Base-by-base conservation (phyloP, 179 eudicot genomes). In the Monotropa hypopitys region DNA sequence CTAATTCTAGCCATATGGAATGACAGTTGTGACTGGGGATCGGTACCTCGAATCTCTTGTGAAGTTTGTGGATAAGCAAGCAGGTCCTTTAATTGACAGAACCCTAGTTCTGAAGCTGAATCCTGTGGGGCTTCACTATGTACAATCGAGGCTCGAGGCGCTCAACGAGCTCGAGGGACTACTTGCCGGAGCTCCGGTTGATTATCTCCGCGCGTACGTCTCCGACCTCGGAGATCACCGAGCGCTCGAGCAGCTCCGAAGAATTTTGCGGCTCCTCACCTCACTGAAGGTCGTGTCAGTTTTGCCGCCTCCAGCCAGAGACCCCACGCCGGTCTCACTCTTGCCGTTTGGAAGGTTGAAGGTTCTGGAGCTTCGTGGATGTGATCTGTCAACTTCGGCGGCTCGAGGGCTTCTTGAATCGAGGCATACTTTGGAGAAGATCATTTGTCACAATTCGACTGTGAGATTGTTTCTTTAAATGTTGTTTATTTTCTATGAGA, bases 141-240 rank as follows among this genome's bases (percentile, higher is more conserved):
- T 94, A 1, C 94, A 90, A 46, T 90, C 97, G 3, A 83, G 97
- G 66, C 79, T 94, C 11, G 98, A 94, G 50, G 90, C 97, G 7
- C 81, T 94, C 26, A 77, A 78, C 66, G 98, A 94, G 84, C 88
- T 94, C 3, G 98, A 94, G 80, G 72, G 84, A 35, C 83, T 94
- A 13, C 87, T 90, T 18, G 78, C 91, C 20, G 94, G 94, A 13
- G 97, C 98, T 49, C 98, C 98, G 7, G 97, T 94, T 0, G 98
- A 94, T 70, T 94, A 94, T 70, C 89, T 94, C 40, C 91, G 98
- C 3, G 96, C 98, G 4, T 94, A 94, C 76, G 87, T 94, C 2
- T 92, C 93, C 3, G 98, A 94, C 80, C 88, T 94, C 69, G 98
- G 98, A 1, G 98, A 94, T 73, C 97, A 94, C 78, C 88, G 97